Percentiles rank a stretch among this genome's conserved stretches.
These are phyloP conservation scores for Diplogelasinospora grovesii DNA, from an alignment of 495 filamentous ascomycete species.

Conservation along the genomic window DNA sequence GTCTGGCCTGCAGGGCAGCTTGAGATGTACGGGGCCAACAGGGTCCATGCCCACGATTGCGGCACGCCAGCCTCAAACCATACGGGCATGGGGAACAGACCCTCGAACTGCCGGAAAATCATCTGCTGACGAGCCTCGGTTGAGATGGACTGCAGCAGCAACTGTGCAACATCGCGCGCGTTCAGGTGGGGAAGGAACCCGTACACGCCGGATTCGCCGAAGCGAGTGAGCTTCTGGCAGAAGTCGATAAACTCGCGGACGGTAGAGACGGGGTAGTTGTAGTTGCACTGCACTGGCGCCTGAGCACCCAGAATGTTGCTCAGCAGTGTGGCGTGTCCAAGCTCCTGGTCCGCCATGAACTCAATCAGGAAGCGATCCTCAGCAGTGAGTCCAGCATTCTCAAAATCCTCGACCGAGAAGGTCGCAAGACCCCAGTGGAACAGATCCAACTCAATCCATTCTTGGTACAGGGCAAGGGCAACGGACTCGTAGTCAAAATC, in stretches of 20 bases:
- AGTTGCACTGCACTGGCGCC: slow-evolving; percentile 70
- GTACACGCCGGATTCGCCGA: slow-evolving; percentile 76
- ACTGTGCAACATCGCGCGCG: slow-evolving; percentile 62
- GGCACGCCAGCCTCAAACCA: slow-evolving; percentile 80
- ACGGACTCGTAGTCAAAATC: slow-evolving; percentile 74
- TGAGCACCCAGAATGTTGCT: slow-evolving; percentile 73
- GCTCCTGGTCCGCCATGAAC: slow-evolving; percentile 83
- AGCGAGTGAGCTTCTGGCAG: slow-evolving; percentile 77
- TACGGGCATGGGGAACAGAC: slow-evolving; percentile 77
- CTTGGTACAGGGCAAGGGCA: slow-evolving; percentile 66
- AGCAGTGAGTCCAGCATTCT: slow-evolving; percentile 55
- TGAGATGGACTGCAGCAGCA: slow-evolving; percentile 70
- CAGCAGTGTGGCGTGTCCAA: slow-evolving; percentile 71
- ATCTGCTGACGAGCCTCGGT: slow-evolving; percentile 85
- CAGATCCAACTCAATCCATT: slow-evolving; percentile 83
- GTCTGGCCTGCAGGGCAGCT: slow-evolving; percentile 70
- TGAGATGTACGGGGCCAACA: slow-evolving; percentile 78
- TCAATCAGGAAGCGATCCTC: slow-evolving; percentile 67
- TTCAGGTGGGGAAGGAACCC: slow-evolving; percentile 79
- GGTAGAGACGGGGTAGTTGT: slow-evolving; percentile 75
- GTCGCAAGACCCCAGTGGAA: slow-evolving; percentile 72
- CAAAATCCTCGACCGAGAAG: slow-evolving; percentile 67
- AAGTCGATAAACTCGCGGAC: slow-evolving; percentile 81
- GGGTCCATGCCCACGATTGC: slow-evolving; percentile 83
- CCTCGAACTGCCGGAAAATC: slow-evolving; percentile 81